Conservation (phyloP, 2,329 filamentous ascomycete species). For the Aspergillus luchuensis region DNA sequence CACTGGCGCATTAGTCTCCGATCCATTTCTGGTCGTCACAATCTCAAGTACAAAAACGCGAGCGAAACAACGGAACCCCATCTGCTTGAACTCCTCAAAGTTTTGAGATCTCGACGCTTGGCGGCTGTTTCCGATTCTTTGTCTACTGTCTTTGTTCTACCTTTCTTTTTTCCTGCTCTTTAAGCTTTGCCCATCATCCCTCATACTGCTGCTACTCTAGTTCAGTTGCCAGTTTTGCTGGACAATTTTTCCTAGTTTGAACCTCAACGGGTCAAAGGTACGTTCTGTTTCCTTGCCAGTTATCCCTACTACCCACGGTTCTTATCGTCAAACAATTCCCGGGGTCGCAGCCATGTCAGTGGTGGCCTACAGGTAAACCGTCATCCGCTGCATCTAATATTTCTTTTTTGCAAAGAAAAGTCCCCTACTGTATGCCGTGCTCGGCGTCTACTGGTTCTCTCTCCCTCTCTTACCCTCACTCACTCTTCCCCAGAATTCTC, state of each 20-base stretch:
- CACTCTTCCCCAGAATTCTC: not conserved
- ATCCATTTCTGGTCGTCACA: not conserved
- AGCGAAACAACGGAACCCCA: not conserved
- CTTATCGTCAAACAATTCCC: constrained; percentile 7
- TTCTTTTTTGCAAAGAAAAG: constrained; percentile 3
- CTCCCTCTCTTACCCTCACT: not conserved
- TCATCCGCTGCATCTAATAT: constrained; percentile 8
- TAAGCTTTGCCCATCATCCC: constrained; percentile 8
- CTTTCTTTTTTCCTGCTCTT: constrained; percentile 1
- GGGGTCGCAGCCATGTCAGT: not conserved
- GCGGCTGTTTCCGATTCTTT: constrained; percentile 21
- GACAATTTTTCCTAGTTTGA: not conserved
- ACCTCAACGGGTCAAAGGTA: not conserved
- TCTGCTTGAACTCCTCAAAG: not conserved
- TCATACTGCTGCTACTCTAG: not conserved
- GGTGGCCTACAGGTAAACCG: constrained; percentile 2
- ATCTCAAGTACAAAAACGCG: not conserved
- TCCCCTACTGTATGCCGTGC: constrained; percentile 2
- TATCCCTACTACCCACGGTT: not conserved
- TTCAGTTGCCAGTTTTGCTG: not conserved
- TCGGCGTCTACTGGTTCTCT: not conserved
- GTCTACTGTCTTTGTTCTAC: constrained; percentile 12
- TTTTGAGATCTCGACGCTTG: constrained; percentile 6
- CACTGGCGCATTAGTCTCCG: not conserved
- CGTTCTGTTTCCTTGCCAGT: not conserved